Percentiles rank a stretch among this genome's conserved stretches.
phyloP scores from a whole-genome alignment of 352 stramenopile genomes.

The Globisporangium yorkense region DNA sequence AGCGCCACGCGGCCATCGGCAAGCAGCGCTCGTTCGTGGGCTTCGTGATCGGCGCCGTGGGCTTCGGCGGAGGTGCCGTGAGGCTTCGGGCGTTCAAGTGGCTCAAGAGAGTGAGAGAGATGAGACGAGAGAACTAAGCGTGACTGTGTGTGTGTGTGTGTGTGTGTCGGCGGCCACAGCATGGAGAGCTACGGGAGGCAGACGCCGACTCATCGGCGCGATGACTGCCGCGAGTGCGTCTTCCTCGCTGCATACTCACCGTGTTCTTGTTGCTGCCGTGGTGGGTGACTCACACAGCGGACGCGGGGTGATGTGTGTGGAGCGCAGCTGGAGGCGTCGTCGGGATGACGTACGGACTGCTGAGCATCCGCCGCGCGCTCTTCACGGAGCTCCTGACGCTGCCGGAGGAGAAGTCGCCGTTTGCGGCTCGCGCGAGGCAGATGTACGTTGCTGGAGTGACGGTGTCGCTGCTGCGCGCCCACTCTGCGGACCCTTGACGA shows the following conservation, averaged over 20 bases:
- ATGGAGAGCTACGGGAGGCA: constrained; percentile 41
- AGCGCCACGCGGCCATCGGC: constrained; percentile 40
- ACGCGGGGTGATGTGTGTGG: neutral
- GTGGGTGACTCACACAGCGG: no score
- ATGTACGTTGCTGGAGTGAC: constrained; percentile 16
- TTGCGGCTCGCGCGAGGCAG: constrained; percentile 16
- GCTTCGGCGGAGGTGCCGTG: constrained; percentile 18
- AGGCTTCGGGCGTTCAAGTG: neutral
- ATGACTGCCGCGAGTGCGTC: constrained; percentile 38
- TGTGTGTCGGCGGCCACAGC: constrained; percentile 18
- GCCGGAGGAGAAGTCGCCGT: constrained; percentile 30
- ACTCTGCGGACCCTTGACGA: no score
- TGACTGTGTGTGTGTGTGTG: constrained; percentile 10
- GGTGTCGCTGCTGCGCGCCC: neutral
- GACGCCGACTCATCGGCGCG: constrained; percentile 24
- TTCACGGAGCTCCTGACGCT: constrained; percentile 34
- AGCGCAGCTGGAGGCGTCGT: constrained; percentile 20
- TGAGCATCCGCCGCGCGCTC: constrained; percentile 26
- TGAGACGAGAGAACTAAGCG: no score
- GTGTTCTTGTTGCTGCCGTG: neutral
- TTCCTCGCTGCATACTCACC: no score
- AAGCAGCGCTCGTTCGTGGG: constrained; percentile 41
- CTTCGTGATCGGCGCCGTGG: constrained; percentile 24
- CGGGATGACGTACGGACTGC: constrained; percentile 27
- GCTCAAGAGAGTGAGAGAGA: neutral